These are phyloP conservation scores for Yarrowia osloensis DNA, from an alignment of 805 yeast species.

Conservation along the genomic window DNA sequence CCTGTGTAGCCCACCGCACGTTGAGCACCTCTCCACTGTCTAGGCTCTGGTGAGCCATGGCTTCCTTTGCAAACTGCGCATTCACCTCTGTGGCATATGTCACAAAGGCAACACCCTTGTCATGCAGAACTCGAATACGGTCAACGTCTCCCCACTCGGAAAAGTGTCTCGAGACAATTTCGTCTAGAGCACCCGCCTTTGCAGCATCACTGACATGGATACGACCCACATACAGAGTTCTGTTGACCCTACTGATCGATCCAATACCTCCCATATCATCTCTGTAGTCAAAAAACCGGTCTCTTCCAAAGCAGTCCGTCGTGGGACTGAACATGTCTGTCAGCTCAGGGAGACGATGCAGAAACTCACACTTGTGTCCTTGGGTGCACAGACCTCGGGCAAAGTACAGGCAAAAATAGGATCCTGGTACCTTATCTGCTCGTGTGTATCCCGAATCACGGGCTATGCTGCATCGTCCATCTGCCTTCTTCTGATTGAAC, in stretches of 20 bases:
- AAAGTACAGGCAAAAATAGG: slow-evolving; percentile 75
- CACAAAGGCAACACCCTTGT: slow-evolving; percentile 75
- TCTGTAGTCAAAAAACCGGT: slow-evolving; percentile 73
- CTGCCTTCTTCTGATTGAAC: slow-evolving; percentile 50
- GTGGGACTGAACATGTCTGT: slow-evolving; percentile 63
- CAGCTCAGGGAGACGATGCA: slow-evolving; percentile 70
- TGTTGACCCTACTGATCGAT: slow-evolving; percentile 64
- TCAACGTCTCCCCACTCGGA: slow-evolving; percentile 76
- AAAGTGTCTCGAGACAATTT: slow-evolving; percentile 53
- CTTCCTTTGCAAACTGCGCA: slow-evolving; percentile 96
- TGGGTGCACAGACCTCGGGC: slow-evolving; percentile 85
- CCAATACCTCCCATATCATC: slow-evolving; percentile 98
- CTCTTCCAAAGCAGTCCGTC: slow-evolving; percentile 90
- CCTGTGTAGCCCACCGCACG: slow-evolving; percentile 88
- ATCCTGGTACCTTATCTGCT: slow-evolving; percentile 54
- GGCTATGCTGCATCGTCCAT: slow-evolving; percentile 58
- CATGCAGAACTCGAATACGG: slow-evolving; percentile 59
- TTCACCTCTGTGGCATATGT: slow-evolving; percentile 64
- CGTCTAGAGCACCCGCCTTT: slow-evolving; percentile 43
- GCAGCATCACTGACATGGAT: slow-evolving; percentile 47
- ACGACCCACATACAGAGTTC: slow-evolving; percentile 73
- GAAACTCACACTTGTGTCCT: slow-evolving; percentile 73
- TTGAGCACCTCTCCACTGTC: slow-evolving; percentile 65
- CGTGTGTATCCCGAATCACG: slow-evolving; percentile 74
- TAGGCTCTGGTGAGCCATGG: slow-evolving; percentile 82